Evolutionary conservation across 2,329 filamentous ascomycete genomes (phyloP).

Genomic region (Penicillium carneum): DNA sequence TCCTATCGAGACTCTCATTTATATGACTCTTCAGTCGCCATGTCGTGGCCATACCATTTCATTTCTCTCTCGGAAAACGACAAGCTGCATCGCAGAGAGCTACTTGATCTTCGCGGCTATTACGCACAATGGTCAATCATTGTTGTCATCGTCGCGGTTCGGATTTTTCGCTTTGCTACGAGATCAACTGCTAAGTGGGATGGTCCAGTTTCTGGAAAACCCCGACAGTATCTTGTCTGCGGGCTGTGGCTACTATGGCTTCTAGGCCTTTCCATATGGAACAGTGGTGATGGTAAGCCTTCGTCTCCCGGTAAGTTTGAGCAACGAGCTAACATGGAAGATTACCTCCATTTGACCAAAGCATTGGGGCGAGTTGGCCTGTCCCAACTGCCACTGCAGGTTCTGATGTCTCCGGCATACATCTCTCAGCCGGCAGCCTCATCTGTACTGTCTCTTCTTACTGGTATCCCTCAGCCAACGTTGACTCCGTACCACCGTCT

Average conservation of each 20-base stretch:
- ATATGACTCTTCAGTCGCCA: slow-evolving; percentile 12
- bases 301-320: not conserved
- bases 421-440: slow-evolving; percentile 54
- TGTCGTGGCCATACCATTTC: slow-evolving; percentile 61
- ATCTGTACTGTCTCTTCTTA: slow-evolving; percentile 61
- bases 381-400: slow-evolving; percentile 67
- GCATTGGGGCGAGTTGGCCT: slow-evolving; percentile 66
- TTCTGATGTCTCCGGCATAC: slow-evolving; percentile 59
- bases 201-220: slow-evolving; percentile 53
- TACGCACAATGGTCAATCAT: slow-evolving; percentile 64
- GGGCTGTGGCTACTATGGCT: slow-evolving; percentile 62
- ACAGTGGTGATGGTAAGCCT: slow-evolving; percentile 62
- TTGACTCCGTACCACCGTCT: slow-evolving; percentile 66
- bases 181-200: slow-evolving; percentile 52
- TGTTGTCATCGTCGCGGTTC: slow-evolving; percentile 53
- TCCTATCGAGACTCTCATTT: not conserved
- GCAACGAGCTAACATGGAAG: slow-evolving; percentile 46
- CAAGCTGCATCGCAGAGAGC: slow-evolving; percentile 58
- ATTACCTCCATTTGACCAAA: slow-evolving; percentile 70
- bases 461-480: slow-evolving; percentile 61
- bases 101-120: slow-evolving; percentile 64
- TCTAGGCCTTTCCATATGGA: slow-evolving; percentile 57
- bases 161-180: slow-evolving; percentile 33
- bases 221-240: slow-evolving; percentile 58
- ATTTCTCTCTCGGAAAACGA: slow-evolving; percentile 59